phyloP scores from a whole-genome alignment of 257 asterid genomes.

The Pogostemon cablin region DNA sequence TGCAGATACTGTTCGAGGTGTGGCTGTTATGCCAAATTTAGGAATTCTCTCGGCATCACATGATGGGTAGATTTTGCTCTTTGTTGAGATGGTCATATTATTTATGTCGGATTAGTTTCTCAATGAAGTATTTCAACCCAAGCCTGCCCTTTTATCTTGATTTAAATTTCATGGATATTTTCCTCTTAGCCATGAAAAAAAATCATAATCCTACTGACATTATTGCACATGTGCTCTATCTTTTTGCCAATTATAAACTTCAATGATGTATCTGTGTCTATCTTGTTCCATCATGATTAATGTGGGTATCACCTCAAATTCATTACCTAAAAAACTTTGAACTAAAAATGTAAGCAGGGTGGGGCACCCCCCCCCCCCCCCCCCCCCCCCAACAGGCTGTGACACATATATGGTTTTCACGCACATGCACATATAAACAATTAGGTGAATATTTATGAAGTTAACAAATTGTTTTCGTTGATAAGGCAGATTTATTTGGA shows the following conservation, averaged over 20 bases:
- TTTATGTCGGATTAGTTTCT: neutral
- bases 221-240: neutral
- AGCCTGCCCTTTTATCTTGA: neutral
- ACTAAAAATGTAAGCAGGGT: neutral
- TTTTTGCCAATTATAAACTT: neutral
- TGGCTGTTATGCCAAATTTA: slow-evolving; percentile 78
- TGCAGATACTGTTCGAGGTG: slow-evolving; percentile 93
- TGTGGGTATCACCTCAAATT: neutral
- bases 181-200: neutral
- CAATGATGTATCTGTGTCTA: neutral
- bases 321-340: neutral
- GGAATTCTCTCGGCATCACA: slow-evolving; percentile 97
- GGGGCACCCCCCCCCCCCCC: neutral
- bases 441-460: slow-evolving; percentile 1
- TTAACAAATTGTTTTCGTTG: neutral
- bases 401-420: neutral
- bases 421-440: neutral
- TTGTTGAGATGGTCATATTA: slow-evolving; percentile 18
- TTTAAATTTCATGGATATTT: slow-evolving; percentile 18
- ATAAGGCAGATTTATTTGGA: neutral
- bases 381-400: neutral
- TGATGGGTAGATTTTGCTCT: slow-evolving; percentile 69
- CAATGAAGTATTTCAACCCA: slow-evolving; percentile 22
- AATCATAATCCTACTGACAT: neutral
- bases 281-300: neutral